These are phyloP conservation scores for Picea sitchensis DNA, from an alignment of 75 land plant species.

Conservation along the genomic window DNA sequence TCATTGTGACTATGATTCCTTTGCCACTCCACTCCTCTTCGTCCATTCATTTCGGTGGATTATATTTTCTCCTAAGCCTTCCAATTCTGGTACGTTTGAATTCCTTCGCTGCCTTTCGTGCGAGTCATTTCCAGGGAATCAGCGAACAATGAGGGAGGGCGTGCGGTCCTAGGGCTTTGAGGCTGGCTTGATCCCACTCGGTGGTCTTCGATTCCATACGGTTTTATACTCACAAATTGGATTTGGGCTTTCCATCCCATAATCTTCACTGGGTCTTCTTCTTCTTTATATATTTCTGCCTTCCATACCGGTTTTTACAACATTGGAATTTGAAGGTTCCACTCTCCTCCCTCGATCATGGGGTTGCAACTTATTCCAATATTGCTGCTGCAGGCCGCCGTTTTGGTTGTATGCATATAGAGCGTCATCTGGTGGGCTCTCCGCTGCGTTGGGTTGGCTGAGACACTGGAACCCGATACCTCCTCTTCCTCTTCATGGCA, in stretches of 20 bases:
- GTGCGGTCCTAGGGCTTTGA: conserved; percentile 11
- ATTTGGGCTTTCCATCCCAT: conserved; percentile 38
- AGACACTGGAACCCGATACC: conserved; percentile 25
- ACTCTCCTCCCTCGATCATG: conserved; percentile 10
- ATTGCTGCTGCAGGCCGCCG: conserved; percentile 28
- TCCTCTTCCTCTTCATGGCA: conserved; percentile 10
- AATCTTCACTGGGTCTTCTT: conserved; percentile 31
- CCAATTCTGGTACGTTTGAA: no score
- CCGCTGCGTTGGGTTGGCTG: conserved; percentile 21
- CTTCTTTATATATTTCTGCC: not conserved
- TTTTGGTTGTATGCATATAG: conserved; percentile 25
- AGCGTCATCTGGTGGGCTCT: conserved; percentile 13
- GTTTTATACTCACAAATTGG: conserved; percentile 32
- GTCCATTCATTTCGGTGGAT: no score
- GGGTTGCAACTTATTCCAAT: conserved; percentile 44
- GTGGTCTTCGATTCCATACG: conserved; percentile 24
- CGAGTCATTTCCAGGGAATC: not conserved
- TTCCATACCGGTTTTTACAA: no score
- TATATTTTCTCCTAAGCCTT: no score
- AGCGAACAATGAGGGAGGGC: conserved; percentile 14
- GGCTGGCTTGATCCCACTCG: conserved; percentile 6
- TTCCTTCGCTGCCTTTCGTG: not conserved
- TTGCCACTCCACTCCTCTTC: no score
- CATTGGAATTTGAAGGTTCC: not conserved
- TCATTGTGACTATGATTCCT: no score